Evolutionary conservation across 768 basidiomycete genomes (phyloP).

Genomic region (Boletus coccyginus): DNA sequence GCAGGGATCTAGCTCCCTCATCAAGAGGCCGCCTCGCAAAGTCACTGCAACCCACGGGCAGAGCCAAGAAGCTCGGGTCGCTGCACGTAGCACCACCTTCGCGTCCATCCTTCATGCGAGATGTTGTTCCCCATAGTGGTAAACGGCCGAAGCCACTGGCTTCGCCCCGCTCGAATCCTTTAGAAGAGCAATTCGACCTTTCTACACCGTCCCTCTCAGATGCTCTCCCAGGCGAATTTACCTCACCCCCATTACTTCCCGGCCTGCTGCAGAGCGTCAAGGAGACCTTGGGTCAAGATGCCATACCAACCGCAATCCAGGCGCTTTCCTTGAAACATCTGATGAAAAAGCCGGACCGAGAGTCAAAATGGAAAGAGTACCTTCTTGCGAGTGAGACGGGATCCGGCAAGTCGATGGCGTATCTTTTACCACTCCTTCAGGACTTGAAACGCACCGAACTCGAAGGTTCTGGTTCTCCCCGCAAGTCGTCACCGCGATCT

Average conservation of each 20-base stretch:
- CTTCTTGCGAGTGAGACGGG: slow-evolving; percentile 89
- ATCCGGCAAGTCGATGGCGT: slow-evolving; percentile 89
- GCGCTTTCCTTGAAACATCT: slow-evolving; percentile 67
- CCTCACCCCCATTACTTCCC: slow-evolving; percentile 66
- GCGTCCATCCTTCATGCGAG: slow-evolving; percentile 17
- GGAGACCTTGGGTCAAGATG: slow-evolving; percentile 53
- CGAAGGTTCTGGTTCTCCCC: slow-evolving; percentile 2
- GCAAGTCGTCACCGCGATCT: slow-evolving; percentile 18
- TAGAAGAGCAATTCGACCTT: slow-evolving; percentile 38
- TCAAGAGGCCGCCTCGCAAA: slow-evolving; percentile 28
- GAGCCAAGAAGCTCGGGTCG: slow-evolving; percentile 24
- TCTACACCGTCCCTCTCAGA: slow-evolving; percentile 21
- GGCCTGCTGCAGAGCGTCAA: slow-evolving; percentile 58
- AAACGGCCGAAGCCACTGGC: slow-evolving; percentile 3
- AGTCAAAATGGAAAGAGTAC: slow-evolving; percentile 37
- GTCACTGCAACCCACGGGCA: slow-evolving; percentile 27
- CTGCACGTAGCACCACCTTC: slow-evolving; percentile 24
- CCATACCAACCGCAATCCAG: slow-evolving; percentile 77
- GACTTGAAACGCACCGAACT: slow-evolving; percentile 67
- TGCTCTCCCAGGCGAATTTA: slow-evolving; percentile 44
- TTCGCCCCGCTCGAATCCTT: slow-evolving; percentile 19
- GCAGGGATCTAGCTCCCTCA: slow-evolving; percentile 14
- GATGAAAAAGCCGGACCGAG: slow-evolving; percentile 31
- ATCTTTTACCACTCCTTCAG: slow-evolving; percentile 81
- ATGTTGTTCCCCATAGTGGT: slow-evolving; percentile 17